phyloP scores from a whole-genome alignment of 352 stramenopile species.

The Pythium dissimile region DNA sequence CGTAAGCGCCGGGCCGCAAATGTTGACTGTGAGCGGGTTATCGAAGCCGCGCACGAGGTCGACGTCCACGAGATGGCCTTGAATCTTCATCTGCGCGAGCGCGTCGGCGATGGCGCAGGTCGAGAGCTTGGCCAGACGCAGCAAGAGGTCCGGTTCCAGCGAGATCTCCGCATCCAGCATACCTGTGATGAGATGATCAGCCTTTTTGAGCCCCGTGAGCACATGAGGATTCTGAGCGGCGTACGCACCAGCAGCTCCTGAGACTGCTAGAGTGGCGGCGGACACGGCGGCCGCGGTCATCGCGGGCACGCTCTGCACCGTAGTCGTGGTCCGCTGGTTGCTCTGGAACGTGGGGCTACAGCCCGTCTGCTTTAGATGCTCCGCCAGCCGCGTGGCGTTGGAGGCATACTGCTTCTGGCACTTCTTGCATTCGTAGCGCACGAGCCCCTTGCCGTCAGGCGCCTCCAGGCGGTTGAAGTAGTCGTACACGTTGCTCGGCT shows the following conservation, averaged over 20 bases:
- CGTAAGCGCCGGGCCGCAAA: constrained; percentile 71
- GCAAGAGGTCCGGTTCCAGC: constrained; percentile 56
- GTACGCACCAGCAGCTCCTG: constrained; percentile 28
- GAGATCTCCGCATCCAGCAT: constrained; percentile 68
- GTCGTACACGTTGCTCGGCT: constrained; percentile 85
- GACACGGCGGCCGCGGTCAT: constrained; percentile 25
- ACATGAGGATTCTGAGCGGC: constrained; percentile 29
- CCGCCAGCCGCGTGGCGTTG: constrained; percentile 75
- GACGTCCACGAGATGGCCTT: constrained; percentile 74
- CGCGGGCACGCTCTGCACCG: constrained; percentile 18
- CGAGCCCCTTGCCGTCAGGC: constrained; percentile 59
- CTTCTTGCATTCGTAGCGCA: constrained; percentile 87
- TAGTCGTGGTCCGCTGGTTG: constrained; percentile 53
- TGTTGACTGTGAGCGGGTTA: constrained; percentile 56
- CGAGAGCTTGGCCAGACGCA: constrained; percentile 72
- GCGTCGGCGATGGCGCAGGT: constrained; percentile 80
- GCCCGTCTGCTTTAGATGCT: constrained; percentile 71
- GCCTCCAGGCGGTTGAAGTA: constrained; percentile 78
- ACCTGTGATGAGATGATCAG: constrained; percentile 53
- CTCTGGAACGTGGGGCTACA: constrained; percentile 75
- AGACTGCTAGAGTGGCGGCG: constrained; percentile 26
- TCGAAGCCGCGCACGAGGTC: constrained; percentile 61
- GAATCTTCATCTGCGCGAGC: constrained; percentile 72
- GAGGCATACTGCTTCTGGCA: constrained; percentile 86
- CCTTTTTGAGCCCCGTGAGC: constrained; percentile 41